These are phyloP conservation scores for Globisporangium paroecandrum DNA, from an alignment of 352 stramenopile genomes.

Conservation along the genomic window DNA sequence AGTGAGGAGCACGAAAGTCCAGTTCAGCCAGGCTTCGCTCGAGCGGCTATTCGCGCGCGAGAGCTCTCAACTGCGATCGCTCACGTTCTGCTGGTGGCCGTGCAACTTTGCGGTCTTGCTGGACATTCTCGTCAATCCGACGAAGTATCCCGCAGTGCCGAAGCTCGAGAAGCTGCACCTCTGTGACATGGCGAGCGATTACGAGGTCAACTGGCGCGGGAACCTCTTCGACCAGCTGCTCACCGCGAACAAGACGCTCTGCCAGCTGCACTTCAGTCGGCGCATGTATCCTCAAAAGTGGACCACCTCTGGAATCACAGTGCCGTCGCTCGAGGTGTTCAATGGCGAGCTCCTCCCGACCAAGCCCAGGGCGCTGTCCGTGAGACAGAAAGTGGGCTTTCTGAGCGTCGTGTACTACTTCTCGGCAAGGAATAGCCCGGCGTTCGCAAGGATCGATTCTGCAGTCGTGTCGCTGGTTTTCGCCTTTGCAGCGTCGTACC, in stretches of 20 bases:
- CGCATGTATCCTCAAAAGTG: constrained; percentile 1
- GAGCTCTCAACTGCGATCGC: not conserved
- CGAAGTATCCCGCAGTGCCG: not conserved
- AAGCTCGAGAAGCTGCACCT: not conserved
- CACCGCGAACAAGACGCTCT: not conserved
- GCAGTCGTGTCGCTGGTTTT: not conserved
- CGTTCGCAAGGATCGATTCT: not conserved
- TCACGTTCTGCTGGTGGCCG: constrained; percentile 1
- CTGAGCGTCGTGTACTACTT: not conserved
- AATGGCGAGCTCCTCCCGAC: not conserved
- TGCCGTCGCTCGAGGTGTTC: not conserved
- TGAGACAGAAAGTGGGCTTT: not conserved
- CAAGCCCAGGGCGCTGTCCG: not conserved
- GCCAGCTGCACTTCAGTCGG: not conserved
- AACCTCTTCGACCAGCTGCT: not conserved
- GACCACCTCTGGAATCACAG: not conserved
- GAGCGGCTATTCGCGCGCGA: not conserved
- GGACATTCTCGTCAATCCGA: not conserved
- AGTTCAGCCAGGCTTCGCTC: not conserved
- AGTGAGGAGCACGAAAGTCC: not conserved
- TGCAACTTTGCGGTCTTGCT: not conserved
- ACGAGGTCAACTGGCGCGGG: not conserved
- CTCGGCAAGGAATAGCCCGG: not conserved
- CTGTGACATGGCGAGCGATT: not conserved
- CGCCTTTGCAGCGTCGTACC: not conserved